These are phyloP conservation scores for Paramecium sonneborni DNA, from an alignment of 73 alveolate genomes.

Conservation along the genomic window DNA sequence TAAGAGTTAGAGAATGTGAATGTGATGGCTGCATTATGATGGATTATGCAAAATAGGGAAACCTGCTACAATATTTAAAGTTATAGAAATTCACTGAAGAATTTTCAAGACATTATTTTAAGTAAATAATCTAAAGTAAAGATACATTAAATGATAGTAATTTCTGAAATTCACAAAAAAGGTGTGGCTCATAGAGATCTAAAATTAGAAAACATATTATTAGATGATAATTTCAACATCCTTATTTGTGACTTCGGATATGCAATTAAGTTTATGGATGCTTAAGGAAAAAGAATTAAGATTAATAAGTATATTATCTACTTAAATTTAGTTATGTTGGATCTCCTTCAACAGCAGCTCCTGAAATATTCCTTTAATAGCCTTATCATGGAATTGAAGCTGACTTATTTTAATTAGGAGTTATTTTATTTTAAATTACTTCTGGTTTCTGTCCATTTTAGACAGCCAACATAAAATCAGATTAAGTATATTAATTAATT, in stretches of 20 bases:
- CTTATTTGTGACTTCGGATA: constrained; percentile 62
- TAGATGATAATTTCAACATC: constrained; percentile 57
- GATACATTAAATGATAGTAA: constrained; percentile 62
- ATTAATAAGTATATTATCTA: neutral
- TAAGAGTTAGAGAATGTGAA: neutral
- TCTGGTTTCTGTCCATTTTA: constrained; percentile 34
- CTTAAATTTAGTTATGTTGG: constrained; percentile 2
- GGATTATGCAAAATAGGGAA: constrained; percentile 53
- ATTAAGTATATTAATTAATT: neutral
- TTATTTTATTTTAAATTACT: neutral
- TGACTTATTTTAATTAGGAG: constrained; percentile 46
- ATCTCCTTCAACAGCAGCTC: constrained; percentile 40
- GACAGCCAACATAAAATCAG: neutral
- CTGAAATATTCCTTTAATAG: neutral
- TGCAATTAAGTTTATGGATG: constrained; percentile 57
- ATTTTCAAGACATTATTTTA: neutral
- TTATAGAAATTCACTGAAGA: neutral
- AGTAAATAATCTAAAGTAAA: neutral
- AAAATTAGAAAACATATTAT: constrained; percentile 85
- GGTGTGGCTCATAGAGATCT: constrained; percentile 88
- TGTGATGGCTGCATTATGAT: constrained; percentile 19
- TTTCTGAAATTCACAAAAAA: constrained; percentile 76
- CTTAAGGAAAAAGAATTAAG: constrained; percentile 19
- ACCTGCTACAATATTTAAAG: neutral
- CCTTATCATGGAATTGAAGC: constrained; percentile 50